A percentile compares a stretch with the other conserved stretches of the same genome.
phyloP scores from a whole-genome alignment of 306 rosid genomes.

The Urtica urens region DNA sequence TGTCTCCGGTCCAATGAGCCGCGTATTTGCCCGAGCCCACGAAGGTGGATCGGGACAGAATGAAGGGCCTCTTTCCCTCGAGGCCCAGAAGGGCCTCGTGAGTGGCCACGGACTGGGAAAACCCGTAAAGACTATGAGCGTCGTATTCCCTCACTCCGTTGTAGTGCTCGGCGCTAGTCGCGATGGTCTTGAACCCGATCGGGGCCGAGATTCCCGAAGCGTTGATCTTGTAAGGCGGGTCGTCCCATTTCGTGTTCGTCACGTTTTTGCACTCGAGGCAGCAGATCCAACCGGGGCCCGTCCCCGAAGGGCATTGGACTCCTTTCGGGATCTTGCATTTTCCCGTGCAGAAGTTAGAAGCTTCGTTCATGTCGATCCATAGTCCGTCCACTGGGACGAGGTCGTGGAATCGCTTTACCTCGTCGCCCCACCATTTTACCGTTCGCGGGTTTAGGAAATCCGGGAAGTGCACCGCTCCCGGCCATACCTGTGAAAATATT shows the following conservation, averaged over 20 bases:
- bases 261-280: constrained; percentile 93
- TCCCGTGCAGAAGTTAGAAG: constrained; percentile 81
- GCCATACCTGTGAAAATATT: too few relatives aligned
- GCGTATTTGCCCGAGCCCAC: constrained; percentile 85
- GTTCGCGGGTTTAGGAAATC: constrained; percentile 92
- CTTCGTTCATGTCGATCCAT: constrained; percentile 98
- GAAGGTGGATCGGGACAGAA: constrained; percentile 72
- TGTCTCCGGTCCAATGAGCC: constrained; percentile 99
- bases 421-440: constrained; percentile 86
- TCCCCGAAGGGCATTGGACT: constrained; percentile 51
- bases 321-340: constrained; percentile 69
- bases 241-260: constrained; percentile 80
- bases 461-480: constrained; percentile 87
- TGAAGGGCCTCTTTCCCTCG: constrained; percentile 78
- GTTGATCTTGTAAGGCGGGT: constrained; percentile 91
- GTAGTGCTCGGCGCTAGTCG: constrained; percentile 87
- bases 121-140: constrained; percentile 93
- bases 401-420: constrained; percentile 79
- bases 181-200: constrained; percentile 79
- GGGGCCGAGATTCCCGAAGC: constrained; percentile 81
- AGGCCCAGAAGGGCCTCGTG: constrained; percentile 74
- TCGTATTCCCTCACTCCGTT: constrained; percentile 83
- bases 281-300: constrained; percentile 79
- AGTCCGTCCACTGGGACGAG: constrained; percentile 91
- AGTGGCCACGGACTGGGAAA: constrained; percentile 75